phyloP scores from a whole-genome alignment of 2,329 filamentous ascomycete genomes.

The Fusarium sp. region DNA sequence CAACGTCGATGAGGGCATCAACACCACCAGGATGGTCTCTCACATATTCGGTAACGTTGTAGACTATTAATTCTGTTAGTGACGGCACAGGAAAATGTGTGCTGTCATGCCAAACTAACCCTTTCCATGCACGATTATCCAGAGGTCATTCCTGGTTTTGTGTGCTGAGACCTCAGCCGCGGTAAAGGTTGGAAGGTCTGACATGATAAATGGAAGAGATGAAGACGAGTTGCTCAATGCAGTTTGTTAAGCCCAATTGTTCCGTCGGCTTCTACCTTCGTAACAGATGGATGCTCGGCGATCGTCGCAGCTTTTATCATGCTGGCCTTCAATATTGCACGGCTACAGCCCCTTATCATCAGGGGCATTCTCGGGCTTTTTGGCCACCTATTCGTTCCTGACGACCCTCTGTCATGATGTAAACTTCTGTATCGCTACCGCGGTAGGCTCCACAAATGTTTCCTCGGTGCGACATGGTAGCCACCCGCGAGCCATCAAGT shows the following conservation, averaged over 20 bases:
- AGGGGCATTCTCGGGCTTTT: neutral
- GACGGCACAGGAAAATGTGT: neutral
- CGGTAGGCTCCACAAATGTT: neutral
- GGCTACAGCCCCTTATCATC: neutral
- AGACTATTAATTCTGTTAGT: conserved; percentile 57
- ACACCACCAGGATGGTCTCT: conserved; percentile 78
- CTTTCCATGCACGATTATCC: conserved; percentile 68
- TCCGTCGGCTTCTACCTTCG: neutral
- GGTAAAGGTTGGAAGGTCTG: conserved; percentile 33
- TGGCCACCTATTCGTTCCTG: neutral
- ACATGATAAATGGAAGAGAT: conserved; percentile 11
- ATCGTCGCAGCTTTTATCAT: neutral
- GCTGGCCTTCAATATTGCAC: neutral
- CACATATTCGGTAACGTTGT: conserved; percentile 68
- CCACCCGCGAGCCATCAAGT: neutral
- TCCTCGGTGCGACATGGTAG: neutral
- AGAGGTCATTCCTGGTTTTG: conserved; percentile 60
- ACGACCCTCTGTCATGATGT: neutral
- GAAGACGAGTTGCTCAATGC: neutral
- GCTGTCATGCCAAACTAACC: conserved; percentile 53
- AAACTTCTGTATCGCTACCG: neutral
- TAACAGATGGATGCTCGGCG: neutral
- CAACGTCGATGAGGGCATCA: conserved; percentile 82
- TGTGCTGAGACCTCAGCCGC: conserved; percentile 62
- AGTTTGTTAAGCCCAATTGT: neutral